Conservation (phyloP, 352 stramenopile species). For the Phytophthora crassamura region DNA sequence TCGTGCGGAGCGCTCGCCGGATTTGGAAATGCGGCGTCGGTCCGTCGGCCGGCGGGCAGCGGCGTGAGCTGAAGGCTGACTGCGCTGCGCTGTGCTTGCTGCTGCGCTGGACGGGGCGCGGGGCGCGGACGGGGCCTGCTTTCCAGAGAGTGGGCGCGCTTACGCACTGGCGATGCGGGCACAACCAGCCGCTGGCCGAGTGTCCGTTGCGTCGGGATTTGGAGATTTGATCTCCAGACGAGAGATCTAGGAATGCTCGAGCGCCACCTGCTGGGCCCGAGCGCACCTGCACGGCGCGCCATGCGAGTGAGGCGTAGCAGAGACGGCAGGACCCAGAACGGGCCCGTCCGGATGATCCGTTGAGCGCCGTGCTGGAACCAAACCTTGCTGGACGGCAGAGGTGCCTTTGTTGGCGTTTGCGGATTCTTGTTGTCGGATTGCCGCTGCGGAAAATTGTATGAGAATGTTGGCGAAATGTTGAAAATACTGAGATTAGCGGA, state of each 20-base stretch:
- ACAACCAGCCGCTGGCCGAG: slow-evolving; percentile 21
- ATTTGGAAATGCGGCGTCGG: slow-evolving; percentile 46
- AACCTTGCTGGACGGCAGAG: slow-evolving; percentile 23
- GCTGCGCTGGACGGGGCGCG: slow-evolving; percentile 16
- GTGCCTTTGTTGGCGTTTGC: slow-evolving; percentile 2
- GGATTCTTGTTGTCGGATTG: slow-evolving; percentile 26
- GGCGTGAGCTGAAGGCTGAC: slow-evolving; percentile 23
- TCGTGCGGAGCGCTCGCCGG: slow-evolving; percentile 45
- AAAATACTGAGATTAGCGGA: too few species aligned
- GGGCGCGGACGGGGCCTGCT: slow-evolving; percentile 27
- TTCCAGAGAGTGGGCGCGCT: slow-evolving; percentile 30
- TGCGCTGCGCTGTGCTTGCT: slow-evolving; percentile 13
- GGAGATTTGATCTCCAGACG: too few species aligned
- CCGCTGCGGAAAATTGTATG: too few species aligned
- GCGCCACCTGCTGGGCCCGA: slow-evolving; percentile 15
- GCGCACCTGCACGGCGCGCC: slow-evolving; percentile 21
- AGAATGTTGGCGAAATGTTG: too few species aligned
- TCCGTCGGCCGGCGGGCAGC: slow-evolving; percentile 5
- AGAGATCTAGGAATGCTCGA: slow-evolving; percentile 36
- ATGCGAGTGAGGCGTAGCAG: slow-evolving; percentile 22
- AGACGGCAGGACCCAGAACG: slow-evolving; percentile 28
- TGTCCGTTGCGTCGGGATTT: slow-evolving; percentile 4
- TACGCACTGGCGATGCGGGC: slow-evolving; percentile 15
- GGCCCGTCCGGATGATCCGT: slow-evolving; percentile 32
- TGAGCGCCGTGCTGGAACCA: slow-evolving; percentile 37